These are phyloP conservation scores for Odonthalia washingtoniensis DNA, from an alignment of 31 red algal species.

Conservation along the genomic window DNA sequence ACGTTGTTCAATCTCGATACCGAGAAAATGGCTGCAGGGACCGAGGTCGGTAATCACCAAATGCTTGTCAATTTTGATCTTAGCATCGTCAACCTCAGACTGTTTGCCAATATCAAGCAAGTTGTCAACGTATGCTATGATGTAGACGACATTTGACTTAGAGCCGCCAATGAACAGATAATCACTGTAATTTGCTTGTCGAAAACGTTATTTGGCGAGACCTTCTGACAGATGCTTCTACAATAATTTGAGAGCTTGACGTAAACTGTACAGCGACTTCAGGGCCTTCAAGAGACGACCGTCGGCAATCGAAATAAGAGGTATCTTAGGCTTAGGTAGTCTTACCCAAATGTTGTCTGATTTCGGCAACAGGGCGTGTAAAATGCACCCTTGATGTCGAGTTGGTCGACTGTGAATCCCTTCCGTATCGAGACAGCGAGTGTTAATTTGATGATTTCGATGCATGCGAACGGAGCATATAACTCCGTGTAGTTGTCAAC, in stretches of 20 bases:
- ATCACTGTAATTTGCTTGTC: neutral
- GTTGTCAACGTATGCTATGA: constrained; percentile 31
- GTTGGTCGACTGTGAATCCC: constrained; percentile 1
- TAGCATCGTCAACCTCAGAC: neutral
- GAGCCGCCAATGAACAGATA: constrained; percentile 16
- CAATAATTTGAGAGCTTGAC: constrained; percentile 31
- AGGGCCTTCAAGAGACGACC: neutral
- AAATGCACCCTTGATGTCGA: constrained; percentile 33
- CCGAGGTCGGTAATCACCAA: constrained; percentile 31
- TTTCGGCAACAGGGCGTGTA: neutral
- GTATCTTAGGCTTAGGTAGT: neutral
- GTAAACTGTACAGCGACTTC: constrained; percentile 17
- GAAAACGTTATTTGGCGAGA: constrained; percentile 14
- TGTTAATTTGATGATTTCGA: constrained; percentile 10
- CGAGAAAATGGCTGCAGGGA: constrained; percentile 6
- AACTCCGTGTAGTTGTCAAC: neutral
- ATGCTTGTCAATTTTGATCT: neutral
- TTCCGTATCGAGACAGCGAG: constrained; percentile 7
- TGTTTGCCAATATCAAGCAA: constrained; percentile 5
- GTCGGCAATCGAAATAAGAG: neutral
- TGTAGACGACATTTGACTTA: neutral
- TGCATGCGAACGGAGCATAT: constrained; percentile 18
- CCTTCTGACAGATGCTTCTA: neutral
- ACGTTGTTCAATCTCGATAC: neutral
- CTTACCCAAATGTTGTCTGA: neutral